Conservation (phyloP, 2,329 filamentous ascomycete species). For the Orbilia quercus region DNA sequence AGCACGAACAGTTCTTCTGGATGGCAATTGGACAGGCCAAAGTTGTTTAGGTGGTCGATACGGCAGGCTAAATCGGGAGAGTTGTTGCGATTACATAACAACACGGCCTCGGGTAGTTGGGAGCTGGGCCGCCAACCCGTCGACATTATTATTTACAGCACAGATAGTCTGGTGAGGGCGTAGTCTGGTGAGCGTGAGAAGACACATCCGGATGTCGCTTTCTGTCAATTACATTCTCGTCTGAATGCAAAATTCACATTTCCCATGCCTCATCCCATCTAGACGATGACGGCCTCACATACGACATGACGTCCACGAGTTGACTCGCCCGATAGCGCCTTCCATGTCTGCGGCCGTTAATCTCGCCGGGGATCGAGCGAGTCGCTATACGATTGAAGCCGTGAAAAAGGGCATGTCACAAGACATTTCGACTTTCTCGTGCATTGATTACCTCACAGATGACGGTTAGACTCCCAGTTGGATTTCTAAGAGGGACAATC, state of each 20-base stretch:
- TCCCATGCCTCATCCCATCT: background rate
- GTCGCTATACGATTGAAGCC: background rate
- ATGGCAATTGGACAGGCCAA: slow-evolving; percentile 2
- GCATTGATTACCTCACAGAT: slow-evolving; percentile 1
- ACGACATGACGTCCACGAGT: slow-evolving; percentile 28
- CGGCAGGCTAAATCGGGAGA: slow-evolving; percentile 36
- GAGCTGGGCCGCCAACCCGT: slow-evolving; percentile 6
- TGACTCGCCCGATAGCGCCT: slow-evolving; percentile 6
- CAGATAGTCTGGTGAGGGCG: too few relatives aligned
- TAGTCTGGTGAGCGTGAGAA: too few relatives aligned
- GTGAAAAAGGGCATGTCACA: slow-evolving; percentile 1
- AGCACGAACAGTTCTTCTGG: slow-evolving; percentile 1
- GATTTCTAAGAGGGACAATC: slow-evolving; percentile 46
- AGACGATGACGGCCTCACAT: background rate
- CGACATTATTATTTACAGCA: too few relatives aligned
- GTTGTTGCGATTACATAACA: slow-evolving; percentile 32
- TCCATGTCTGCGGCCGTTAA: slow-evolving; percentile 26
- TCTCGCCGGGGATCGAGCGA: slow-evolving; percentile 26
- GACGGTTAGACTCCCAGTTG: slow-evolving; percentile 9
- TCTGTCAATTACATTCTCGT: too few relatives aligned
- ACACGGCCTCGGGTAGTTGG: background rate
- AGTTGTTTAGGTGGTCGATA: slow-evolving; percentile 49
- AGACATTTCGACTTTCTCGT: slow-evolving; percentile 17
- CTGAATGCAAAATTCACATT: too few relatives aligned
- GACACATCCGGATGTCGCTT: too few relatives aligned